phyloP scores from a whole-genome alignment of 768 basidiomycete species.

The Tricholomella constricta region DNA sequence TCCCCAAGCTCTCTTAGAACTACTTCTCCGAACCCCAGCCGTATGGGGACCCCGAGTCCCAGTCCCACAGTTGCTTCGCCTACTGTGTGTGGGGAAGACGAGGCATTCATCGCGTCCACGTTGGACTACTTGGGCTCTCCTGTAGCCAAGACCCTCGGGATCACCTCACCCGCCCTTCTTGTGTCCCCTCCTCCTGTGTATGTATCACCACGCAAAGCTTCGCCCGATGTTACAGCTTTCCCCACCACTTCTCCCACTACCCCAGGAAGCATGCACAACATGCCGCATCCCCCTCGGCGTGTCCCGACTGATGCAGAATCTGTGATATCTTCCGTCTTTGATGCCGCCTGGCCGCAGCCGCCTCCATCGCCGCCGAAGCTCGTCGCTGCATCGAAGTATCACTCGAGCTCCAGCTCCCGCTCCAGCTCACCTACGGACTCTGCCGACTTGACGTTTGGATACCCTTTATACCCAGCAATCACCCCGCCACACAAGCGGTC shows the following conservation, averaged over 20 bases:
- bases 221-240: conserved; percentile 10
- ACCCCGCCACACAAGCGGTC: conserved; percentile 19
- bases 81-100: conserved; percentile 31
- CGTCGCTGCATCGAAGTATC: neutral
- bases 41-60: conserved; percentile 25
- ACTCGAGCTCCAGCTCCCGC: neutral
- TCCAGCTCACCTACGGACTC: conserved; percentile 3
- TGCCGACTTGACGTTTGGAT: conserved; percentile 16
- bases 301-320: conserved; percentile 35
- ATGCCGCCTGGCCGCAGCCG: conserved; percentile 42
- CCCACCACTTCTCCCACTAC: conserved; percentile 16
- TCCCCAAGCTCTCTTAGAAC: conserved; percentile 21
- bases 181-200: conserved; percentile 21
- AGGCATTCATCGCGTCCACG: conserved; percentile 44
- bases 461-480: conserved; percentile 20
- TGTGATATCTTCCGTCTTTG: conserved; percentile 39
- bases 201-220: conserved; percentile 16
- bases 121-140: conserved; percentile 48
- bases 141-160: conserved; percentile 43
- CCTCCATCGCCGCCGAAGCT: conserved; percentile 19
- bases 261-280: conserved; percentile 6
- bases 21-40: conserved; percentile 25
- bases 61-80: conserved; percentile 23
- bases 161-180: conserved; percentile 27
- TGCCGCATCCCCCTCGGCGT: conserved; percentile 20